Percentiles rank a stretch among this genome's conserved stretches.
Conservation (phyloP, 192 early-diverging fungal genomes). For the Lobosporangium transversale region DNA sequence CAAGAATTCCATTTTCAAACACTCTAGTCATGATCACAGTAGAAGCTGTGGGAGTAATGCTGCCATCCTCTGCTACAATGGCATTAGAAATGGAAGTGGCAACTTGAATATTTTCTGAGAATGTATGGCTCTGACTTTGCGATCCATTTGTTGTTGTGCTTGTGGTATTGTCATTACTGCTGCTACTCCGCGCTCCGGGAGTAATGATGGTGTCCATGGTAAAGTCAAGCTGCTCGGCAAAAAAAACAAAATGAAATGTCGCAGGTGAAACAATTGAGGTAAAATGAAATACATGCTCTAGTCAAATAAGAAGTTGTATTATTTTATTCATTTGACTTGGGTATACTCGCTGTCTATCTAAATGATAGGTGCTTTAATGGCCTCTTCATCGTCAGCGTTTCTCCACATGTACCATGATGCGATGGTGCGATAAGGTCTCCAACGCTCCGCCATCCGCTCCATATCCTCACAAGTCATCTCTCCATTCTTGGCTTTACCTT, state of each 20-base stretch:
- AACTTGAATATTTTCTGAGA: slow-evolving; percentile 19
- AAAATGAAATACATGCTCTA: too few species aligned
- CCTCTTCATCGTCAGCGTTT: slow-evolving; percentile 7
- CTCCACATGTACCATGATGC: slow-evolving; percentile 53
- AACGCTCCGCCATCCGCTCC: slow-evolving; percentile 49
- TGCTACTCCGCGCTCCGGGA: slow-evolving; percentile 1
- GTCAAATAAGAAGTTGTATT: too few species aligned
- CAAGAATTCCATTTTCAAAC: slow-evolving; percentile 29
- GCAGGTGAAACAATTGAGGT: too few species aligned
- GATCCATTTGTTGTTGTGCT: neutral
- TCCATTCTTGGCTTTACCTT: slow-evolving; percentile 41
- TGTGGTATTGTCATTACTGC: neutral
- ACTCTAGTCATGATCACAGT: slow-evolving; percentile 15
- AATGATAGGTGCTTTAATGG: slow-evolving; percentile 26
- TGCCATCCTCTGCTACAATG: slow-evolving; percentile 24
- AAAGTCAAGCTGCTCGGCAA: too few species aligned
- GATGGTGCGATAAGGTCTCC: slow-evolving; percentile 42
- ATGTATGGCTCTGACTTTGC: neutral
- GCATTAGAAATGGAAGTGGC: slow-evolving; percentile 16
- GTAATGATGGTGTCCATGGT: slow-evolving; percentile 12
- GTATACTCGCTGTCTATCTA: neutral
- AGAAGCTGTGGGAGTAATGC: slow-evolving; percentile 20
- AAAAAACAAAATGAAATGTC: too few species aligned
- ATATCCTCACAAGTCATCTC: slow-evolving; percentile 39
- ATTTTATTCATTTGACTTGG: too few species aligned